Conservation (phyloP, 2,329 filamentous ascomycete species). For the Pezizomycotina sp. region DNA sequence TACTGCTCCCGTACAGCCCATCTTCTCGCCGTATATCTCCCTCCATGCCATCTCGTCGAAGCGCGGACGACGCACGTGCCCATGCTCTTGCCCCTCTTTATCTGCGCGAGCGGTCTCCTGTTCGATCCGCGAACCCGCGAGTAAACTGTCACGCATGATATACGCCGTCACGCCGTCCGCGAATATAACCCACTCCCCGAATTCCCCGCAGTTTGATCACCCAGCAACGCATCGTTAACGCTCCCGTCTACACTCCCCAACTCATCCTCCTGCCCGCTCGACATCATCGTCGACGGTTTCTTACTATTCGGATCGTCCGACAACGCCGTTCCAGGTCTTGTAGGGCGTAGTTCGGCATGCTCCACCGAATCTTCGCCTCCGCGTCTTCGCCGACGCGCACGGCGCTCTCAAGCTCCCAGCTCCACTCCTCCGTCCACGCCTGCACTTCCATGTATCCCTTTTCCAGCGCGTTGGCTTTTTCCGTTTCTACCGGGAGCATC, state of each 20-base stretch:
- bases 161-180: conserved; percentile 62
- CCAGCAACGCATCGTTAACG: too few relatives aligned
- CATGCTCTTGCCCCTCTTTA: conserved; percentile 65
- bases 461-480: conserved; percentile 81
- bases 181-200: conserved; percentile 49
- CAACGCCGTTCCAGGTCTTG: too few relatives aligned
- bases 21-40: conserved; percentile 38
- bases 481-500: conserved; percentile 73
- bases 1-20: conserved; percentile 29
- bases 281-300: too few relatives aligned
- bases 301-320: too few relatives aligned
- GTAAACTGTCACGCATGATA: conserved; percentile 67
- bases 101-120: conserved; percentile 61
- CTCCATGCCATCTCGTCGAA: conserved; percentile 69
- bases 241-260: too few relatives aligned
- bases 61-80: conserved; percentile 73
- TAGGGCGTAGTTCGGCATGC: conserved; percentile 14
- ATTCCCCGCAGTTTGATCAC: too few relatives aligned
- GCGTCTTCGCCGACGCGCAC: conserved; percentile 76
- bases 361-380: conserved; percentile 61
- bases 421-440: conserved; percentile 85
- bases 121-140: conserved; percentile 36
- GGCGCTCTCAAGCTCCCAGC: conserved; percentile 76
- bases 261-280: too few relatives aligned
- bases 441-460: conserved; percentile 73